Base-by-base conservation (phyloP, 2,329 filamentous ascomycete species). In the Akanthomyces lecanii region DNA sequence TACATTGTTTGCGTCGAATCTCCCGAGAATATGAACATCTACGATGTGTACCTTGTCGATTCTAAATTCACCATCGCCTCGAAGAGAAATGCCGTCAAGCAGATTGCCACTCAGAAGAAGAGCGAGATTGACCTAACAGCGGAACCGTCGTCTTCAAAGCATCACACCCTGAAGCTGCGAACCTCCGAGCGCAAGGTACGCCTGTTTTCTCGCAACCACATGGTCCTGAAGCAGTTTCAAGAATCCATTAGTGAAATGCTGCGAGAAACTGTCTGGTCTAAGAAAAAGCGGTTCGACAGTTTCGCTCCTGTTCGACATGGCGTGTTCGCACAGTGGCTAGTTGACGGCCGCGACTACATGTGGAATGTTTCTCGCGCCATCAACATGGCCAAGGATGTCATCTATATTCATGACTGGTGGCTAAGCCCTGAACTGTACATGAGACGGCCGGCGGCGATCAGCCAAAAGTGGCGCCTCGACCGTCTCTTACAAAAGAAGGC, bases 341-440 rank as follows among this genome's bases (percentile, higher is more conserved):
- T 99, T 0, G 95, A 99, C 75, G 95, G 91, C 18, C 87, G 95
- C 68, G 95, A 99, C 74, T 96, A 98, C 79, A 98, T 98, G 94
- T 99, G 95, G 95, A 96, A 97, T 73, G 92, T 98, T 8, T 98
- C 94, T 12, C 86, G 94, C 67, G 95, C 95, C 14, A 96, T 99
- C 70, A 95, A 92, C 73, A 97, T 97, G 87, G 95, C 95, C 10
- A 91, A 91, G 70, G 95, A 98, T 77, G 94, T 98, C 65, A 94
- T 99, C 69, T 98, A 98, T 76, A 98, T 99, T 66, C 95, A 99
- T 74, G 95, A 98, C 75, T 99, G 95, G 95, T 99, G 95, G 95
- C 79, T 99, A 47, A 97, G 91, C 69, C 95, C 95, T 1, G 94
- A 99, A 75, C 79, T 99, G 51, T 99, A 99, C 78, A 89, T 98